These are phyloP conservation scores for Licmophora abbreviata DNA, from an alignment of 108 stramenopile genomes.

Conservation along the genomic window DNA sequence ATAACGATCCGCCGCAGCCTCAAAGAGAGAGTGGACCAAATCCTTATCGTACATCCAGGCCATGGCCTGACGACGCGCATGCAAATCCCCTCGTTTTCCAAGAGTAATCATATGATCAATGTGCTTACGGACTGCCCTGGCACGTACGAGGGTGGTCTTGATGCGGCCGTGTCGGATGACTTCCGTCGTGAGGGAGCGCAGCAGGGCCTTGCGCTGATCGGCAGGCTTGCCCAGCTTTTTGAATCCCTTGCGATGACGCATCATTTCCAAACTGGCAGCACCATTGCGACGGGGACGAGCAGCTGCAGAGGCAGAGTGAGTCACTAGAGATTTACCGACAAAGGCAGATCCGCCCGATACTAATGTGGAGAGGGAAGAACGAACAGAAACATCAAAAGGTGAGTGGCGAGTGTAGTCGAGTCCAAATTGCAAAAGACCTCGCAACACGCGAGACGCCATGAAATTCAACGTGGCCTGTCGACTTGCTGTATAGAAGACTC, in stretches of 20 bases:
- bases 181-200: slow-evolving; percentile 93
- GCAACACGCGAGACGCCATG: no score
- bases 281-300: slow-evolving; percentile 14
- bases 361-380: slow-evolving; percentile 6
- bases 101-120: slow-evolving; percentile 96
- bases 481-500: no score
- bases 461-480: no score
- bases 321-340: slow-evolving; percentile 16
- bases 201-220: slow-evolving; percentile 96
- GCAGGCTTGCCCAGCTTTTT: slow-evolving; percentile 87
- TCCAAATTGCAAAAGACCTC: no score
- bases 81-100: slow-evolving; percentile 90
- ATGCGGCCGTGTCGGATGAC: slow-evolving; percentile 96
- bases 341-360: slow-evolving; percentile 26
- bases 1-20: slow-evolving; percentile 90
- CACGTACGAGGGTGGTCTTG: slow-evolving; percentile 90
- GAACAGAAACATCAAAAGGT: background rate
- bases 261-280: slow-evolving; percentile 41
- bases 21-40: slow-evolving; percentile 91
- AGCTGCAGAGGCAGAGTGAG: slow-evolving; percentile 9
- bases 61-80: slow-evolving; percentile 90
- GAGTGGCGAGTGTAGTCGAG: background rate
- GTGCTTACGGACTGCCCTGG: slow-evolving; percentile 88
- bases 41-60: slow-evolving; percentile 96
- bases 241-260: slow-evolving; percentile 70